Evolutionary conservation across 2,329 filamentous ascomycete species (phyloP), one percentile per base, ranked within the genome.

Genomic region (Monosporascus sp.): DNA sequence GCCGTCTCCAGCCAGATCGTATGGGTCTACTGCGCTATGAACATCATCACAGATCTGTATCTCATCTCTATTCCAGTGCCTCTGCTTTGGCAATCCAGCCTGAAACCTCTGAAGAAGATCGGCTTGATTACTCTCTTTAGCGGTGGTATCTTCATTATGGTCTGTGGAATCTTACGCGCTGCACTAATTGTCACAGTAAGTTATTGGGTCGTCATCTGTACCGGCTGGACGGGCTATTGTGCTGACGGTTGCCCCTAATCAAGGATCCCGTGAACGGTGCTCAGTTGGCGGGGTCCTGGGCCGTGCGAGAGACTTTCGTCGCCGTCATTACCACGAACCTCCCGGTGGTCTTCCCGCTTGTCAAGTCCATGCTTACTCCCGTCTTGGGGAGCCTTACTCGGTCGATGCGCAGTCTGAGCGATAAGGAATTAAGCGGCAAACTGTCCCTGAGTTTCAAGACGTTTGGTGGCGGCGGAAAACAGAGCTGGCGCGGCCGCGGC

Each of bases 31-130:
- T 75, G 77, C n/a, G 66, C 71, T 14, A 65, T 78, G 55, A 85
- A 83, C 57, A 74, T 82, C 3, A 58, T 69, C 2, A 85, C 81
- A 3, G 82, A 85, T 57, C 50, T 82, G 1, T 85, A 84, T 57
- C 70, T 85, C n/a, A 77, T 85, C 52, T 74, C 75, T 25, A 83
- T 85, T 38, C 80, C 81, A 0, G 69, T 82, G 5, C 80, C 81
- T 1, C 78, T 83, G 66, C 66, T 73, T 1, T 75, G 70, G 67
- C 63, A 65, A 50, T 69, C 71, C 4, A 68, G 58, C 8, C 63
- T 75, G 57, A 67, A 63, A 7, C 60, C 63, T 8, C 39, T 57
- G 6, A 73, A 73, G 56, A 76, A 75, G 54, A 57, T 68, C 17
- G 70, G 67, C 0, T 66, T 68, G 2, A 72, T 64, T 0, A 55